phyloP scores from a whole-genome alignment of 108 stramenopile species.

The Schizochytrium sp. region DNA sequence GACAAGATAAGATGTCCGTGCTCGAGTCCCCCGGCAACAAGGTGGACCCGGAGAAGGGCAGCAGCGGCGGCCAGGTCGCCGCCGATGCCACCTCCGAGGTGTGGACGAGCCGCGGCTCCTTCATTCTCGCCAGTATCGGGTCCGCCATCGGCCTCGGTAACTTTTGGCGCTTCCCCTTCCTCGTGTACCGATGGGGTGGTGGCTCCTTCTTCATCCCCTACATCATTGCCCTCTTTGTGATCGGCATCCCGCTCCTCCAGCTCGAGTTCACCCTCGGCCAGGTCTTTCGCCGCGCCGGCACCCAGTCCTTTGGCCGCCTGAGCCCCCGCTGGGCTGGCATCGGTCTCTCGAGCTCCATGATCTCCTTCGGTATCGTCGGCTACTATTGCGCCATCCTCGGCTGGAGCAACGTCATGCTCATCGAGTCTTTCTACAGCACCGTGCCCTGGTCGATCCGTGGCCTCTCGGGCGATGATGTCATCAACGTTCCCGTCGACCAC shows the following conservation, averaged over 20 bases:
- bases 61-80: background rate
- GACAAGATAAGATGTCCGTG: background rate
- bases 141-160: slow-evolving; percentile 19
- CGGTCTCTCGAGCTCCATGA: background rate
- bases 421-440: background rate
- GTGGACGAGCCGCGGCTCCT: background rate
- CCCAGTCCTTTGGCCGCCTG: background rate
- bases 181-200: background rate
- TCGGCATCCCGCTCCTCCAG: slow-evolving; percentile 14
- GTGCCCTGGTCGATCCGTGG: background rate
- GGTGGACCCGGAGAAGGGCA: background rate
- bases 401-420: background rate
- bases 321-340: background rate
- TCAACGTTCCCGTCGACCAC: background rate
- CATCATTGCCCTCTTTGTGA: background rate
- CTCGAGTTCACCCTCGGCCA: slow-evolving; percentile 17
- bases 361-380: background rate
- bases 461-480: background rate
- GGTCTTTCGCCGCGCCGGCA: background rate
- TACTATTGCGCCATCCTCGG: slow-evolving; percentile 16
- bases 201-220: slow-evolving; percentile 23
- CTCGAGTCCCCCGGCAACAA: background rate
- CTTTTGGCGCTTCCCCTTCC: slow-evolving; percentile 26
- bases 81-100: background rate
- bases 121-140: slow-evolving; percentile 17